Conservation (phyloP, 2,329 filamentous ascomycete species). For the Alternaria triticimaculans region DNA sequence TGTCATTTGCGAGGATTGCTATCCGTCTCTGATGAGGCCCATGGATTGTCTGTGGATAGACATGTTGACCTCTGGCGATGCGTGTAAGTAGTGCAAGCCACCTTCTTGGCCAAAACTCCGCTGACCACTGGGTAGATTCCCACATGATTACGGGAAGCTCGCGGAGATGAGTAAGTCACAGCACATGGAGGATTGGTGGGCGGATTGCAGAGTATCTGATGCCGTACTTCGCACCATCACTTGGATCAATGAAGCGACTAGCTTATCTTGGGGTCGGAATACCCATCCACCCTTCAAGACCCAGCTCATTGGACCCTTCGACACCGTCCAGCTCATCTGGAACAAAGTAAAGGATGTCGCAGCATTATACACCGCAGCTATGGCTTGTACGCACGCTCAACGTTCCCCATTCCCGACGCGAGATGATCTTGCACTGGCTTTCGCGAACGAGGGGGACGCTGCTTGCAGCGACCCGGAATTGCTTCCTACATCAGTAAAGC, state of each 20-base stretch:
- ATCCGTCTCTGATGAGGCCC: too few species aligned
- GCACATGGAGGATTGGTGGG: too few species aligned
- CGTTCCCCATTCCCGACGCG: neutral
- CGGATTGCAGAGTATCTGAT: rapidly evolving
- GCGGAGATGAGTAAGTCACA: rapidly evolving
- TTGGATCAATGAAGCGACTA: neutral
- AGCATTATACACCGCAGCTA: neutral
- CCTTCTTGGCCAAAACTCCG: too few species aligned
- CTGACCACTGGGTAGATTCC: too few species aligned
- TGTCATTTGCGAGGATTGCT: too few species aligned
- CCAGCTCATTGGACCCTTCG: rapidly evolving
- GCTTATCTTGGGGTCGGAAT: neutral
- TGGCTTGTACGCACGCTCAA: neutral
- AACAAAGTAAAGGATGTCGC: neutral
- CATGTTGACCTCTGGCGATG: too few species aligned
- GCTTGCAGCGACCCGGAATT: neutral
- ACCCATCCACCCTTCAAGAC: rapidly evolving
- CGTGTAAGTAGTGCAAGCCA: too few species aligned
- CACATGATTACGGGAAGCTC: too few species aligned
- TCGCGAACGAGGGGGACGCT: neutral
- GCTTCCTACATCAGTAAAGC: rapidly evolving
- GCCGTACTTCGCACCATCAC: neutral
- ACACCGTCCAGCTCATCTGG: neutral
- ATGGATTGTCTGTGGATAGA: too few species aligned
- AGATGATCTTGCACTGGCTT: neutral